Evolutionary conservation across 2,329 filamentous ascomycete genomes (phyloP), one percentile per base, ranked within the genome.

Genomic region (Alternaria conjuncta): DNA sequence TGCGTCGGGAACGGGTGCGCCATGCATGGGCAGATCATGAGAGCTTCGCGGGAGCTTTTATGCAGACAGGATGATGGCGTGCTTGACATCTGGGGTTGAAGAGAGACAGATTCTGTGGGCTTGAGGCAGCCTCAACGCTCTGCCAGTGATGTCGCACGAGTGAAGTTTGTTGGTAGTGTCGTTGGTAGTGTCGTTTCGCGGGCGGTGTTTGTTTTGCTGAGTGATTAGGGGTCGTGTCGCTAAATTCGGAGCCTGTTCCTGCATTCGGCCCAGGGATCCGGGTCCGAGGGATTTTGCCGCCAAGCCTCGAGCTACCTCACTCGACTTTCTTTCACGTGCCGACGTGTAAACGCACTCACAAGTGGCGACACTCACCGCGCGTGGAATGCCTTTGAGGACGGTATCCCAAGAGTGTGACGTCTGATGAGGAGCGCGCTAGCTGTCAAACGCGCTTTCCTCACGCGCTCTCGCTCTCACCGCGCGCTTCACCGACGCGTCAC

Each of bases 1-100:
- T 59, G 53, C 20, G 36, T 59, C 44, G 58, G 61, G 64, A 60
- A 62, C 64, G 64, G 62, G 64, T 61, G 36, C 55, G 59, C 61
- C 59, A 58, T 55, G 54, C 21, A 20, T 58, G 51, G 30, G 55
- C 23, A 49, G 26, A 57, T 50, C 56, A 43, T 23, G 12, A 32
- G 18, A 45, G 36, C 18, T 28, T 28, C n/a, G 1, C 28, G 49
- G 28, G 28, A 36, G 49, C 49, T 50, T 18, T 21, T 60, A n/a
- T 62, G 47, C 36, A 57, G 49, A 41, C n/a, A 28, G 36, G n/a
- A 36, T 25, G 41, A 46, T 46, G 36, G 58, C 58, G 51, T 55
- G 53, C 45, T 44, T 32, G 18, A 26, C 4, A n/a, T 23, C 53
- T 13, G 23, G 36, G 53, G 23, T 26, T 26, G 8, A 20, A 2